A percentile compares a stretch with the other conserved stretches of the same genome.
Evolutionary conservation across 805 yeast species (phyloP).

Genomic region (Saturnispora bothae): DNA sequence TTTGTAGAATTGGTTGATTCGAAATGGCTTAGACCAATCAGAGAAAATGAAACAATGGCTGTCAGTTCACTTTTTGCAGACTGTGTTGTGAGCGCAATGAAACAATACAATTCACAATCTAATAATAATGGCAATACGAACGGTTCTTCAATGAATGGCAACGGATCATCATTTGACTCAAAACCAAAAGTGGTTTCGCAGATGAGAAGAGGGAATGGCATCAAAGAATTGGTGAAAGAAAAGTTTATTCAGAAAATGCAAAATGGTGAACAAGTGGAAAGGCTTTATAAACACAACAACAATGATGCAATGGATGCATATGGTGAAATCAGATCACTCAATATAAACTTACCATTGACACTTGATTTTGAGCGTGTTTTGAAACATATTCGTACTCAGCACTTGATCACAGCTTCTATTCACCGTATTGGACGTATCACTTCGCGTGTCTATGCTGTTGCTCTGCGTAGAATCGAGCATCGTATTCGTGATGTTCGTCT

Average conservation of each 20-base stretch:
- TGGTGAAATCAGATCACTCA: slow-evolving; percentile 30
- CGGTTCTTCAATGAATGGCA: background rate
- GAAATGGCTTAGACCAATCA: slow-evolving; percentile 41
- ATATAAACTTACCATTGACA: slow-evolving; percentile 40
- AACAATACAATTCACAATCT: slow-evolving; percentile 10
- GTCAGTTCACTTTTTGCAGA: slow-evolving; percentile 27
- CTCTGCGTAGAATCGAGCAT: slow-evolving; percentile 49
- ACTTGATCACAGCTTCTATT: slow-evolving; percentile 50
- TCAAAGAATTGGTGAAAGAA: slow-evolving; percentile 43
- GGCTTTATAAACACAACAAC: slow-evolving; percentile 1
- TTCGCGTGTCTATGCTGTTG: slow-evolving; percentile 49
- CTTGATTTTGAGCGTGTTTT: slow-evolving; percentile 59
- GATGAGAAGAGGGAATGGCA: slow-evolving; percentile 46
- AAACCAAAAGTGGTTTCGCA: slow-evolving; percentile 33
- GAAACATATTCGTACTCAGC: slow-evolving; percentile 53
- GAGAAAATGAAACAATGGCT: slow-evolving; percentile 23
- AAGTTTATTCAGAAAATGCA: slow-evolving; percentile 15
- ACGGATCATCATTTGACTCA: slow-evolving; percentile 1
- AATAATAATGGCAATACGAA: background rate
- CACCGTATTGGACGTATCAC: slow-evolving; percentile 64
- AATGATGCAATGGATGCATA: slow-evolving; percentile 10
- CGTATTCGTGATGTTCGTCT: slow-evolving; percentile 26
- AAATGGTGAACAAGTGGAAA: slow-evolving; percentile 3
- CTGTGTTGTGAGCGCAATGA: slow-evolving; percentile 23
- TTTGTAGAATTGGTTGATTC: slow-evolving; percentile 38